These are phyloP conservation scores for Hanseniaspora occidentalis DNA, from an alignment of 805 yeast genomes.

Conservation along the genomic window DNA sequence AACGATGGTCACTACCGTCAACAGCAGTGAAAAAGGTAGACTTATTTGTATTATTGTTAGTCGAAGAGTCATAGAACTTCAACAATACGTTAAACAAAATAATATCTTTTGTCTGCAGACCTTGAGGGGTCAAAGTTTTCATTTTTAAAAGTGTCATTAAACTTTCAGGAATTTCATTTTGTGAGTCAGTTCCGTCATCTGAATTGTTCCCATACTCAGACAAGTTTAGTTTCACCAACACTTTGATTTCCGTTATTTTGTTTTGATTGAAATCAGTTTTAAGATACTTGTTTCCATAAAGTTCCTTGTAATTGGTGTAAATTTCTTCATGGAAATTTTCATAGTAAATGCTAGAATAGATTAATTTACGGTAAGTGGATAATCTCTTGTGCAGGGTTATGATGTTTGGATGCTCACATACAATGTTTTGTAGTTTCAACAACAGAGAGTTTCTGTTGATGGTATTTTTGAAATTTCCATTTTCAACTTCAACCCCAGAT, in stretches of 20 bases:
- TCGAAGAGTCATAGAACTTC: constrained; percentile 5
- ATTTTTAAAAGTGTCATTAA: constrained; percentile 22
- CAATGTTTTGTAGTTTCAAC: constrained; percentile 12
- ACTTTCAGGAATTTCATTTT: constrained; percentile 11
- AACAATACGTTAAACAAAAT: constrained; percentile 11
- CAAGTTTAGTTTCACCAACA: constrained; percentile 8
- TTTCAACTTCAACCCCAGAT: not conserved
- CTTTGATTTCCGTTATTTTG: constrained; percentile 20
- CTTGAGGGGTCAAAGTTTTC: constrained; percentile 26
- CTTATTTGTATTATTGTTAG: too few relatives aligned
- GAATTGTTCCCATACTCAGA: constrained; percentile 11
- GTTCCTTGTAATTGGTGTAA: not conserved
- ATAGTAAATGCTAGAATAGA: not conserved
- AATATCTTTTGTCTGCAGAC: constrained; percentile 26
- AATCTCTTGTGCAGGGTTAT: constrained; percentile 2
- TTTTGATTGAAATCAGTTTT: constrained; percentile 21
- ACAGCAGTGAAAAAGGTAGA: too few relatives aligned
- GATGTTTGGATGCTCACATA: constrained; percentile 20
- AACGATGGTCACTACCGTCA: too few relatives aligned
- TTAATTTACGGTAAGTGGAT: not conserved
- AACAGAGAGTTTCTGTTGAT: constrained; percentile 22
- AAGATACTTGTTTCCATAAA: constrained; percentile 1
- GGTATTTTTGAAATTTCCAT: not conserved
- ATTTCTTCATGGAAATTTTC: not conserved
- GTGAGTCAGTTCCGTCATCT: too few relatives aligned